These are phyloP conservation scores for Hsuehochloa calcarea DNA, from an alignment of 176 grass and related monocot genomes.

Conservation along the genomic window DNA sequence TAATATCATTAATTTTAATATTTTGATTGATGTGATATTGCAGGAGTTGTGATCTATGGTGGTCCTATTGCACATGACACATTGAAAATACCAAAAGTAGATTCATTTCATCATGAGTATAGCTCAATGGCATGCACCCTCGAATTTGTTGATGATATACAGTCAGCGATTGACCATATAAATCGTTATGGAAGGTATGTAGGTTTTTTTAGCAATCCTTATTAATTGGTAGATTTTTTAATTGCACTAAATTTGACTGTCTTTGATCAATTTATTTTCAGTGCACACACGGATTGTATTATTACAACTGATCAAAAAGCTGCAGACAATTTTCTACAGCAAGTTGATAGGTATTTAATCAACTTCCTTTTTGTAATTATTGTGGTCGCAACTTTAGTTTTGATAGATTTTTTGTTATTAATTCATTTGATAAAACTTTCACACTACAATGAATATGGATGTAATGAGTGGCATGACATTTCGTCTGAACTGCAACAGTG, in stretches of 20 bases:
- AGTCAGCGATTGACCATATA: conserved; percentile 88
- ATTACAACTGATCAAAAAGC: conserved; percentile 62
- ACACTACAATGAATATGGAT: neutral
- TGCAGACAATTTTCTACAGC: conserved; percentile 72
- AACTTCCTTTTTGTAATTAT: neutral
- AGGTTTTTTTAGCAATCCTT: neutral
- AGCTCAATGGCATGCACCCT: conserved; percentile 88
- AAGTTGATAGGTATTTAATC: conserved; percentile 87
- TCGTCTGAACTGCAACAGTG: conserved; percentile 48
- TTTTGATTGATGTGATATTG: conserved; percentile 21
- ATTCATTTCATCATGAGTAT: conserved; percentile 88
- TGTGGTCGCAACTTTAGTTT: neutral
- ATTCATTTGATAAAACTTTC: neutral
- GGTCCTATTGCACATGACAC: conserved; percentile 70
- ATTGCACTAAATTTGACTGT: neutral
- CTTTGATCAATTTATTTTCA: conserved; percentile 36
- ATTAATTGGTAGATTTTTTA: neutral
- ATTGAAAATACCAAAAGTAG: conserved; percentile 63
- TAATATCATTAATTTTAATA: neutral
- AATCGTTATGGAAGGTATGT: conserved; percentile 85
- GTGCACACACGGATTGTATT: conserved; percentile 94
- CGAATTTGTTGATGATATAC: conserved; percentile 87
- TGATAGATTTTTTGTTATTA: neutral
- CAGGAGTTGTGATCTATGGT: conserved; percentile 86
- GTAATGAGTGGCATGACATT: conserved; percentile 3